phyloP scores from a whole-genome alignment of 1,139 yeast genomes.

The Candida labiduridarum region DNA sequence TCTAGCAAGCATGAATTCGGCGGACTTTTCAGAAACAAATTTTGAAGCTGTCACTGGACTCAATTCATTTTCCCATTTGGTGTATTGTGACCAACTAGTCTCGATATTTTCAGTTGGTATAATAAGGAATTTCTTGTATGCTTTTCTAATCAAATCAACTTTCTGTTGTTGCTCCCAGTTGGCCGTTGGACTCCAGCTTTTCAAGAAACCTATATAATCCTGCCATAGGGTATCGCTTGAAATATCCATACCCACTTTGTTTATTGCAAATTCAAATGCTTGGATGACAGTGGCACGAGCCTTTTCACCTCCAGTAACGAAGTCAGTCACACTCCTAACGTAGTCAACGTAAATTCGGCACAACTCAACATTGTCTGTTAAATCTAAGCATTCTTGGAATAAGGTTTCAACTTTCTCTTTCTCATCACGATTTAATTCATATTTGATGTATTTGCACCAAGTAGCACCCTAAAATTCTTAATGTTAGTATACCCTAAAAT shows the following conservation, averaged over 20 bases:
- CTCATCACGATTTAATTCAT: conserved; percentile 70
- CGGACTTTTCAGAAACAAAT: conserved; percentile 79
- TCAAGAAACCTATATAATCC: conserved; percentile 80
- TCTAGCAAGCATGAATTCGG: conserved; percentile 89
- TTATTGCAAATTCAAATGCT: conserved; percentile 84
- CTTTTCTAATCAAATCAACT: conserved; percentile 72
- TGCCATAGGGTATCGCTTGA: conserved; percentile 76
- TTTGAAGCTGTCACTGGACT: conserved; percentile 82
- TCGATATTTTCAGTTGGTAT: conserved; percentile 79
- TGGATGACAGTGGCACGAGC: conserved; percentile 76
- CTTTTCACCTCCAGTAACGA: conserved; percentile 81
- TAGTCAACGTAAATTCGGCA: conserved; percentile 79
- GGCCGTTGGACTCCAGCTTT: conserved; percentile 75
- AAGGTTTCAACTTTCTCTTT: conserved; percentile 65
- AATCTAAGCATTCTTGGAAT: conserved; percentile 62
- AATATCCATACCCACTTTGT: conserved; percentile 77
- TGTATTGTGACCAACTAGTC: conserved; percentile 77
- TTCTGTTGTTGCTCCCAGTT: conserved; percentile 89
- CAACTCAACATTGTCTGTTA: conserved; percentile 62
- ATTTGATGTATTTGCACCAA: conserved; percentile 75
- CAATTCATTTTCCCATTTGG: conserved; percentile 78
- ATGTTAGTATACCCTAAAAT: conserved; percentile 13
- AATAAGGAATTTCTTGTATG: conserved; percentile 68
- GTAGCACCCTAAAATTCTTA: conserved; percentile 47
- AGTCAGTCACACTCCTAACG: conserved; percentile 77